Base-by-base conservation (phyloP, 306 rosid genomes). In the Cajanus cajan region DNA sequence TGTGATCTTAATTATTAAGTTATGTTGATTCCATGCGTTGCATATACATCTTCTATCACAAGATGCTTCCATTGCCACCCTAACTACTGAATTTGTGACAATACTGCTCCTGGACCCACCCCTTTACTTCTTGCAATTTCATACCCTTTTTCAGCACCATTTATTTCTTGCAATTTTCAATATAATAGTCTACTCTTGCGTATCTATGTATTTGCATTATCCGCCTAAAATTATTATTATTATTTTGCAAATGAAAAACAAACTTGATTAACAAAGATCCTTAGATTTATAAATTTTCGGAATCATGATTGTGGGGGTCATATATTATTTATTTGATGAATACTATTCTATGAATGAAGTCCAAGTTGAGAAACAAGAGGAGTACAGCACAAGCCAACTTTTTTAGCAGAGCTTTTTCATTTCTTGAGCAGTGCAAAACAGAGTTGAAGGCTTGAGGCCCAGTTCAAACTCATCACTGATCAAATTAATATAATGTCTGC, bases 401-500 rank as follows among this genome's bases (percentile, higher is more conserved):
- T 70, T 76, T 80, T 70, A 43, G 19, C 14, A 80, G 74, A 71
- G 41, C 72, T 47, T 71, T 33, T 31, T 19, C 15, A 59, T 47
- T 83, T 84, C 69, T 90, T 87, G 93, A 84, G 97, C 93, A 79
- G 89, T 84, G 91, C 84, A 73, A 88, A 82, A 19, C 48, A 77
- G 47, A 51, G 40, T 39, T 11, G 59, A 66, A 52, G 48, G 33
- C 8, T 68, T 34, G 68, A 61, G 40, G 51, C 68, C 18, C n/a
- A n/a, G 64, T 73, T 58, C 67, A 39, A 67, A 15, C 39, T 64
- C 34, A 71, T 67, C 19, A 5, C 19, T 50, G 13, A 50, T 36
- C 39, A 47, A 52, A 54, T 77, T 71, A 72, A 39, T 11, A 65
- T 43, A 73, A 73, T 73, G 6, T 31, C 43, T 62, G 68, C 28